A percentile compares a stretch with the other conserved stretches of the same genome.
These are phyloP conservation scores for Didymellaceae sp. DNA, from an alignment of 2,329 filamentous ascomycete genomes.

Conservation along the genomic window DNA sequence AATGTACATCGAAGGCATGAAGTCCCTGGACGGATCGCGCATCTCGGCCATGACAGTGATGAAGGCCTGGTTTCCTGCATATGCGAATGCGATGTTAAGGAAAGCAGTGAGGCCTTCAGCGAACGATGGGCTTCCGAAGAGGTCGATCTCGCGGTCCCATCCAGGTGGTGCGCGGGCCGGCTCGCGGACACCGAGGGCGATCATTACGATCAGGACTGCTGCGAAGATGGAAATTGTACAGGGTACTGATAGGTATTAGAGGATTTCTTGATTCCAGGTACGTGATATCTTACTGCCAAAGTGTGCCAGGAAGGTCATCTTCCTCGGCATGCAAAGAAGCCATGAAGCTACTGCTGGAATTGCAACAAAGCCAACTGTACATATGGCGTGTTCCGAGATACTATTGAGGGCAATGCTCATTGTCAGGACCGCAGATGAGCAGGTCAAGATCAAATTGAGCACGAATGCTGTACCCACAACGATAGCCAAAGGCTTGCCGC, in stretches of 20 bases:
- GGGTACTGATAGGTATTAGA: background rate
- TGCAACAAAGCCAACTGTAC: constrained; percentile 67
- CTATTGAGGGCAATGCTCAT: constrained; percentile 65
- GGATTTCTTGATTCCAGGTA: background rate
- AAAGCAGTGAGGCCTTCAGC: constrained; percentile 16
- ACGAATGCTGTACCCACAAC: constrained; percentile 5
- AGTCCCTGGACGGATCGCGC: constrained; percentile 53
- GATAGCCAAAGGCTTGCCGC: background rate
- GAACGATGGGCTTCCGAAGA: constrained; percentile 17
- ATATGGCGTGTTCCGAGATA: constrained; percentile 65
- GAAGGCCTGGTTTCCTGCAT: constrained; percentile 59
- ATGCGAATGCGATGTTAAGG: constrained; percentile 70
- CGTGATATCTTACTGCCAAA: background rate
- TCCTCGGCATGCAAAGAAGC: constrained; percentile 44
- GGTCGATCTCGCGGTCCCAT: constrained; percentile 3
- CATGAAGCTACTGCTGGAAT: constrained; percentile 64
- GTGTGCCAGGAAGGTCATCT: constrained; percentile 43
- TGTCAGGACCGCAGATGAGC: constrained; percentile 15
- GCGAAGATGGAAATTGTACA: constrained; percentile 60
- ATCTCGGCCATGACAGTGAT: constrained; percentile 70
- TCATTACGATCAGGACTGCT: constrained; percentile 70
- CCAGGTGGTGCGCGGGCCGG: constrained; percentile 36
- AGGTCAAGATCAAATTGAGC: constrained; percentile 17
- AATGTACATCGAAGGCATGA: constrained; percentile 57
- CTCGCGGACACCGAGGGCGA: constrained; percentile 62